Percentiles rank a stretch among this genome's conserved stretches.
These are phyloP conservation scores for Pleurotus djamor DNA, from an alignment of 768 basidiomycete genomes.

Conservation along the genomic window DNA sequence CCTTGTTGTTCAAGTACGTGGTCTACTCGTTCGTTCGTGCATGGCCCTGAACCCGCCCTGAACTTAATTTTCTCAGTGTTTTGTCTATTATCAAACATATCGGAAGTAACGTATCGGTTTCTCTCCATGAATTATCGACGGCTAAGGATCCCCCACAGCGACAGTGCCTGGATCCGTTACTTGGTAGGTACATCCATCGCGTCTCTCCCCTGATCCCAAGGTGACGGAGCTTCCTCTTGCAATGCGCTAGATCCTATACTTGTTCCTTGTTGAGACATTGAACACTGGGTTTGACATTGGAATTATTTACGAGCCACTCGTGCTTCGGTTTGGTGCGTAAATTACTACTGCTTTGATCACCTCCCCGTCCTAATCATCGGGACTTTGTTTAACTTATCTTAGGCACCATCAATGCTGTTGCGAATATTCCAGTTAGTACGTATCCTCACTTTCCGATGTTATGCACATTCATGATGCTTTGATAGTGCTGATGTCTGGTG, in stretches of 20 bases:
- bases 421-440: conserved; percentile 5
- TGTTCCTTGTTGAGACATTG: conserved; percentile 11
- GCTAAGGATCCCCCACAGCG: neutral
- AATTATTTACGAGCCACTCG: conserved; percentile 11
- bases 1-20: conserved; percentile 10
- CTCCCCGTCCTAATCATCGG: too few species aligned
- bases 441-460: neutral
- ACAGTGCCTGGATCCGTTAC: conserved; percentile 9
- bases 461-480: neutral
- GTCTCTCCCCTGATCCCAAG: neutral
- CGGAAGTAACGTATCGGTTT: neutral
- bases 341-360: too few species aligned
- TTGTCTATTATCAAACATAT: conserved; percentile 9
- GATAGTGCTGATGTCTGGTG: conserved; percentile 8
- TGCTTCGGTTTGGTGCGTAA: conserved; percentile 7
- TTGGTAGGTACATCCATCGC: neutral
- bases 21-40: neutral
- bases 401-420: conserved; percentile 1
- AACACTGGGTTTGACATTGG: conserved; percentile 11
- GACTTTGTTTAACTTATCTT: neutral
- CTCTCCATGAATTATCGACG: neutral
- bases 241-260: conserved; percentile 7
- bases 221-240: neutral
- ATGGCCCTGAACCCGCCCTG: neutral
- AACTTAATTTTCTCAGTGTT: neutral